A percentile compares a stretch with the other conserved stretches of the same genome.
Conservation (phyloP, 139 green algal genomes). For the Auxenochlorella protothecoides region DNA sequence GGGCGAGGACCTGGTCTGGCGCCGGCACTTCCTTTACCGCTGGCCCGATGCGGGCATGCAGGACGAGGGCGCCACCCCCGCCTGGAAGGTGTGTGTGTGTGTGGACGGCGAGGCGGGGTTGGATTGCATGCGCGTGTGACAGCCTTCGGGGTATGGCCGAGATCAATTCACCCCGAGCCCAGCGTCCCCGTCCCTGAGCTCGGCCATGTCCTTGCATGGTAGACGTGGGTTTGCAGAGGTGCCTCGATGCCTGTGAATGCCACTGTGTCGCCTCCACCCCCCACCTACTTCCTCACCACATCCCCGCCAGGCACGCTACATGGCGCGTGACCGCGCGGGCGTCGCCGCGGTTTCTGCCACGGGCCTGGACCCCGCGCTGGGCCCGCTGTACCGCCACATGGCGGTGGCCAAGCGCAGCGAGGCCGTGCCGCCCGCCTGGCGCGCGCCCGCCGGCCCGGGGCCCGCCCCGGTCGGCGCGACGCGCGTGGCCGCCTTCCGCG, state of each 20-base stretch:
- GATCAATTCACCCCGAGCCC: too few relatives aligned
- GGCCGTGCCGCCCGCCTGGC: background rate
- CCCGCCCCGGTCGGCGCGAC: background rate
- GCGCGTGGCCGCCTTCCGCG: slow-evolving; percentile 11
- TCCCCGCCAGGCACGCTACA: too few relatives aligned
- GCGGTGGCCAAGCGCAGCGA: too few relatives aligned
- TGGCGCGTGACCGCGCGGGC: too few relatives aligned
- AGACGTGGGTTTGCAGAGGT: too few relatives aligned
- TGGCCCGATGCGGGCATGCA: slow-evolving; percentile 7
- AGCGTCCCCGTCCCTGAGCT: too few relatives aligned
- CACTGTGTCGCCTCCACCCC: too few relatives aligned
- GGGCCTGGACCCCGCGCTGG: background rate
- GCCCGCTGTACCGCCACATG: background rate
- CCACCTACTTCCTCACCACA: too few relatives aligned
- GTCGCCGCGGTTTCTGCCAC: too few relatives aligned
- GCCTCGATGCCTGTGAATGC: too few relatives aligned
- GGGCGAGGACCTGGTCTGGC: slow-evolving; percentile 26
- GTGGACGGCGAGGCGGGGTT: background rate
- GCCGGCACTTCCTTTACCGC: slow-evolving; percentile 21
- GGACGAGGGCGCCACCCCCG: background rate
- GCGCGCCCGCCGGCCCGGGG: background rate
- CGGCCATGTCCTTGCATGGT: too few relatives aligned
- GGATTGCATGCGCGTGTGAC: background rate
- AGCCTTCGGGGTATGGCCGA: background rate
- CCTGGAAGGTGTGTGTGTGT: background rate